phyloP scores from a whole-genome alignment of 192 early-diverging fungal species.

The Podila minutissima region DNA sequence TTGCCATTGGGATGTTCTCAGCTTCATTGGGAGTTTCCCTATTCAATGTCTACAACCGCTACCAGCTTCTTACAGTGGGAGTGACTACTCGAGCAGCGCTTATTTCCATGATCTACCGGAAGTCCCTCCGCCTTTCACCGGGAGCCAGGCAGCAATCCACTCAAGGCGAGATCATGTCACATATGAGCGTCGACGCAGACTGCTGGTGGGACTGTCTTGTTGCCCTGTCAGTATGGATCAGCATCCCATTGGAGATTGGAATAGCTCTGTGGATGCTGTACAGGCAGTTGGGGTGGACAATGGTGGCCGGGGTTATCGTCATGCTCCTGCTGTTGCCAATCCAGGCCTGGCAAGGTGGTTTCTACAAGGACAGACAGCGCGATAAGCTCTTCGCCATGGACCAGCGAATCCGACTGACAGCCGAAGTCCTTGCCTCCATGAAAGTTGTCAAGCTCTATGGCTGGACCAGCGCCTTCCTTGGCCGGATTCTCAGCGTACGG shows the following conservation, averaged over 20 bases:
- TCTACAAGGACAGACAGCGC: slow-evolving; percentile 18
- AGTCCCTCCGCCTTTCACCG: slow-evolving; percentile 64
- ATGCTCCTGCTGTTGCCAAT: slow-evolving; percentile 31
- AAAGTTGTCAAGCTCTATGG: slow-evolving; percentile 54
- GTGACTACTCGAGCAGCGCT: slow-evolving; percentile 58
- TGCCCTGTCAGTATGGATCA: slow-evolving; percentile 15
- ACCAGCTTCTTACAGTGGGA: slow-evolving; percentile 59
- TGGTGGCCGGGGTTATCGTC: slow-evolving; percentile 26
- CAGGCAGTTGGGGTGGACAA: slow-evolving; percentile 25
- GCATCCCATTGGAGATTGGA: slow-evolving; percentile 35
- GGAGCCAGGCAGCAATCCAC: slow-evolving; percentile 30
- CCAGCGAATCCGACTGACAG: slow-evolving; percentile 48
- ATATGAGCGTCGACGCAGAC: slow-evolving; percentile 45
- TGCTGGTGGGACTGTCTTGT: slow-evolving; percentile 22
- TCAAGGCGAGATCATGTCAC: slow-evolving; percentile 32
- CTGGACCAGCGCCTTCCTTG: slow-evolving; percentile 32
- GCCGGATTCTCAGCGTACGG: slow-evolving; percentile 28
- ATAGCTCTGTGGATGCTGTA: slow-evolving; percentile 45
- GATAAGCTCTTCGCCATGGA: slow-evolving; percentile 47
- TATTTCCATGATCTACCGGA: slow-evolving; percentile 66
- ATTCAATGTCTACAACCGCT: slow-evolving; percentile 49
- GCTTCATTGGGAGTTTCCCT: slow-evolving; percentile 54
- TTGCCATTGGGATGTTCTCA: slow-evolving; percentile 55
- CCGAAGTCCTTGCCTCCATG: slow-evolving; percentile 46
- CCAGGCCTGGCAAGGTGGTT: slow-evolving; percentile 36